A percentile compares a stretch with the other conserved stretches of the same genome.
Conservation (phyloP, 2,329 filamentous ascomycete genomes). For the Aspergillus vadensis region DNA sequence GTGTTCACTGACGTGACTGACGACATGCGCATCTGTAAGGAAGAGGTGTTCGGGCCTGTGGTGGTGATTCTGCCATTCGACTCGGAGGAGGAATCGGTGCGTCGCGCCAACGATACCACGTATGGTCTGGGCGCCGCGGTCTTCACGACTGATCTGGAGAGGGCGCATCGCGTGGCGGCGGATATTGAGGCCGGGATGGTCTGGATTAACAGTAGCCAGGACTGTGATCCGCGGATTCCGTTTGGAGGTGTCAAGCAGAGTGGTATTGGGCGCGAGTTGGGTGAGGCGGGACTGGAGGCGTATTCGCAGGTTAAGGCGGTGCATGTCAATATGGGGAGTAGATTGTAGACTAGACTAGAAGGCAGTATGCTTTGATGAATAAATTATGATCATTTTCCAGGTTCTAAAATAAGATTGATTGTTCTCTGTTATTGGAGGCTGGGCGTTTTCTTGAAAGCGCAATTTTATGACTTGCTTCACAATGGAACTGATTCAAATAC, state of each 20-base stretch:
- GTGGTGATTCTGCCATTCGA: slow-evolving; percentile 45
- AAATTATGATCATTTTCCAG: not conserved
- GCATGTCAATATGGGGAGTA: slow-evolving; percentile 45
- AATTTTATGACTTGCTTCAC: no score
- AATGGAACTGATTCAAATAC: no score
- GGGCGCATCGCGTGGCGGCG: slow-evolving; percentile 44
- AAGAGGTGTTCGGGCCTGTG: slow-evolving; percentile 50
- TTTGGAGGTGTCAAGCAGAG: slow-evolving; percentile 51
- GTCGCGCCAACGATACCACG: slow-evolving; percentile 43
- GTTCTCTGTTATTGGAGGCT: no score
- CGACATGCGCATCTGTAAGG: slow-evolving; percentile 40
- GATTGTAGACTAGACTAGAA: slow-evolving; percentile 18
- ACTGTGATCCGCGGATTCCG: slow-evolving; percentile 44
- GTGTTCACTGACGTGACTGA: slow-evolving; percentile 41
- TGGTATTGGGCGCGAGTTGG: slow-evolving; percentile 54
- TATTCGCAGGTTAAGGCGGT: slow-evolving; percentile 45
- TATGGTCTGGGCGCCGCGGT: slow-evolving; percentile 48
- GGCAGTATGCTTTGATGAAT: not conserved
- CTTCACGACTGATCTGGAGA: slow-evolving; percentile 46
- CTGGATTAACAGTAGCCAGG: slow-evolving; percentile 49
- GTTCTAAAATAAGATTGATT: no score
- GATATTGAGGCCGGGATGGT: slow-evolving; percentile 51
- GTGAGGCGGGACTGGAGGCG: slow-evolving; percentile 44
- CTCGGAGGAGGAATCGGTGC: slow-evolving; percentile 42
- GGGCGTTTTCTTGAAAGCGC: no score